phyloP scores from a whole-genome alignment of 257 asterid genomes.

The Nicotiana noctiflora region DNA sequence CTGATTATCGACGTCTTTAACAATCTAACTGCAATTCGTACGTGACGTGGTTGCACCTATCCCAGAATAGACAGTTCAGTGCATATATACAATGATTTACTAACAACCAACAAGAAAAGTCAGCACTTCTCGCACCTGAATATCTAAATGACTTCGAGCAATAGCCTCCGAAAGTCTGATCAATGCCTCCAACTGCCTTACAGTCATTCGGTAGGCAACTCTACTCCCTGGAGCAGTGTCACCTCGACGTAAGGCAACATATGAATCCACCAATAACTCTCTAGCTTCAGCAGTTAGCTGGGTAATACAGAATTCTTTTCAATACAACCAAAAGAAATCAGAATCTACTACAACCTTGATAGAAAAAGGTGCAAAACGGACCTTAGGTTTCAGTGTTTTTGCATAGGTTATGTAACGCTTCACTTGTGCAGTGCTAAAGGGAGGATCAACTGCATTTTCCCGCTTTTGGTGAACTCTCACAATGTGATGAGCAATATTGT shows the following conservation, averaged over 20 bases:
- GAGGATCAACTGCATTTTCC: slow-evolving; percentile 78
- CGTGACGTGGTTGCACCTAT: slow-evolving; percentile 73
- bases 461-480: slow-evolving; percentile 88
- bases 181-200: slow-evolving; percentile 91
- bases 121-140: slow-evolving; percentile 38
- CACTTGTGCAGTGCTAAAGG: slow-evolving; percentile 71
- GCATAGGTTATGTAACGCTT: slow-evolving; percentile 88
- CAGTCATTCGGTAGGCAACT: slow-evolving; percentile 99
- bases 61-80: slow-evolving; percentile 9
- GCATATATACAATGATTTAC: background rate
- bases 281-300: slow-evolving; percentile 82
- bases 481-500: slow-evolving; percentile 88
- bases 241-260: slow-evolving; percentile 80
- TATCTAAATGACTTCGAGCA: slow-evolving; percentile 81
- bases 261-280: slow-evolving; percentile 74
- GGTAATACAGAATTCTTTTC: slow-evolving; percentile 17
- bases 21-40: slow-evolving; percentile 66
- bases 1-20: slow-evolving; percentile 85
- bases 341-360: background rate
- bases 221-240: slow-evolving; percentile 92
- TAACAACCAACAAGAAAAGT: background rate
- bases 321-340: slow-evolving; percentile 6
- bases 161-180: slow-evolving; percentile 95
- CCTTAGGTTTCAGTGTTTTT: slow-evolving; percentile 91
- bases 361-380: slow-evolving; percentile 10